Evolutionary conservation across 106 monocot species (phyloP), one percentile per base, ranked within the genome.

Genomic region (Platanthera guangdongensis): DNA sequence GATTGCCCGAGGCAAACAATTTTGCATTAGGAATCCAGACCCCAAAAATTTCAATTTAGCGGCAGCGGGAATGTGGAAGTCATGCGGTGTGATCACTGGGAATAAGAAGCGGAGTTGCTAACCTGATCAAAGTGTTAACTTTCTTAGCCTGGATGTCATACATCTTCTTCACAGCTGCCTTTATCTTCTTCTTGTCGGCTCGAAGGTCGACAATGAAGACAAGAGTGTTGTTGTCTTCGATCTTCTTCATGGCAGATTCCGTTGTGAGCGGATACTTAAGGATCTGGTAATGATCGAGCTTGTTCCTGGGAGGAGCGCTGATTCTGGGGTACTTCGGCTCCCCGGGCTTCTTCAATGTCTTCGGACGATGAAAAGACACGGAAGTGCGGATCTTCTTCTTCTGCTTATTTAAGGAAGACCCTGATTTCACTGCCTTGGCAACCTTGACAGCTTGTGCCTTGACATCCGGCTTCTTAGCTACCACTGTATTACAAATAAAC

Each of bases 351-450:
- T 77, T 81, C 72, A 84, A 73, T 19, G 84, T 84, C 77, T 84
- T 84, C 11, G 84, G 84, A 7, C 84, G 71, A 25, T 84, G 84
- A 74, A 84, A 84, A 52, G 84, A 81, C 4, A 80, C 84, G 16
- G 84, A 84, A 1, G 84, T 84, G 5, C 84, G 53, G 73, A 84
- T 84, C 77, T 84, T 84, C 57, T 84, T 84, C 73, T 84, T 84
- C 65, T 79, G 79, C 47, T 80, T 80, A 8, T 73, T 48, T 72
- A 48, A 21, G 6, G 84, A 80, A 25, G 84, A 21, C 22, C 84
- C 84, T 4, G 81, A 46, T 47, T 84, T 84, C 68, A 84, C 80
- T 49, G 84, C 84, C 74, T 84, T 84, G 4, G 84, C 84, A 13
- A 57, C 80, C 47, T 84, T 84, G 50, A 81, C 49, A 45, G 84